Evolutionary conservation across 179 eudicot species (phyloP).

Genomic region (Dionaea muscipula): DNA sequence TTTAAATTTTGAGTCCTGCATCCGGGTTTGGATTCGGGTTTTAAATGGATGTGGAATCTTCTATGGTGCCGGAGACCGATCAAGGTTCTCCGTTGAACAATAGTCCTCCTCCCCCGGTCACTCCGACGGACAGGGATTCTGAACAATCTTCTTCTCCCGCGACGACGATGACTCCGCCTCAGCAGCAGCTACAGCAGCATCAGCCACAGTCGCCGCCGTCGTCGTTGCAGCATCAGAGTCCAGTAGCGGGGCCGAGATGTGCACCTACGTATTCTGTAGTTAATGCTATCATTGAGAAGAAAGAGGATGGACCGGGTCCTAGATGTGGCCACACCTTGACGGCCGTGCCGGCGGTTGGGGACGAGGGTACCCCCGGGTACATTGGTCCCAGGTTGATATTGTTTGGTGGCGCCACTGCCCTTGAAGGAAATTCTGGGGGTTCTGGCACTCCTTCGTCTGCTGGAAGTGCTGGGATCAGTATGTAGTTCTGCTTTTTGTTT

Average conservation of each 20-base stretch:
- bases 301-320: constrained; percentile 92
- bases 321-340: constrained; percentile 92
- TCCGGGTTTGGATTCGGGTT: no score
- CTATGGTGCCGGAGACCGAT: constrained; percentile 28
- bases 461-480: constrained; percentile 97
- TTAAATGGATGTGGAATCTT: constrained; percentile 33
- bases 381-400: constrained; percentile 81
- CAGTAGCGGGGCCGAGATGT: constrained; percentile 61
- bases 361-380: constrained; percentile 60
- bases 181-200: constrained; percentile 9
- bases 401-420: constrained; percentile 96
- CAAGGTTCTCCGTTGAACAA: constrained; percentile 14
- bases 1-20: neutral
- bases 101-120: constrained; percentile 2
- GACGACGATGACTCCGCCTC: no score
- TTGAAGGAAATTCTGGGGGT: constrained; percentile 79
- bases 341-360: constrained; percentile 77
- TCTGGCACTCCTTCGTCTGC: constrained; percentile 88
- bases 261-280: constrained; percentile 76
- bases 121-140: constrained; percentile 19
- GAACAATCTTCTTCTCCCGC: constrained; percentile 1
- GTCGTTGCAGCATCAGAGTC: constrained; percentile 14
- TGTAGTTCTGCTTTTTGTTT: constrained; percentile 13
- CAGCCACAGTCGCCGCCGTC: constrained; percentile 12
- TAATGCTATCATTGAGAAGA: constrained; percentile 65